Conservation (phyloP, 306 rosid species). For the Vigna mungo region DNA sequence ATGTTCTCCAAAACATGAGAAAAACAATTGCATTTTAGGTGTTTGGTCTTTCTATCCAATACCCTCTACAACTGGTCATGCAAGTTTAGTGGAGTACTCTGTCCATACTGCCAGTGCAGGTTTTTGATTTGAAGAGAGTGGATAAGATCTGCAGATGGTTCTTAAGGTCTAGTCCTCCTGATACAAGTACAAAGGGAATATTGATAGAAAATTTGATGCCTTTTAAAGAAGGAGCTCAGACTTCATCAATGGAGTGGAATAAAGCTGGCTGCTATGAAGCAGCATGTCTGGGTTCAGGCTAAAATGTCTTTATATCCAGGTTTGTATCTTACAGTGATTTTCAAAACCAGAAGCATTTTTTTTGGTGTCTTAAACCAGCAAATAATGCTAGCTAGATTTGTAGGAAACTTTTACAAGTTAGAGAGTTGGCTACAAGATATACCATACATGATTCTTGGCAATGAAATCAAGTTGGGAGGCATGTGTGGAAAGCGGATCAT, state of each 20-base stretch:
- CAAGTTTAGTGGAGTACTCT: neutral
- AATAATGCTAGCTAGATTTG: neutral
- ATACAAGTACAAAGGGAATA: neutral
- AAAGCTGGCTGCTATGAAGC: neutral
- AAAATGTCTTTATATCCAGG: neutral
- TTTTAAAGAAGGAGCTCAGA: neutral
- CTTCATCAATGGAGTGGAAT: neutral
- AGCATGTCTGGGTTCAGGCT: neutral
- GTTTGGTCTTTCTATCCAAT: neutral
- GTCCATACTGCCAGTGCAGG: neutral
- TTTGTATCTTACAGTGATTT: neutral
- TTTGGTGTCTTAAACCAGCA: neutral
- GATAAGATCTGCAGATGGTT: neutral
- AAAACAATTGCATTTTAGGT: neutral
- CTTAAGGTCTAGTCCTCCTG: neutral
- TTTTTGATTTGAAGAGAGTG: neutral
- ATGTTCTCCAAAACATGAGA: neutral
- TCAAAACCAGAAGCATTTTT: neutral
- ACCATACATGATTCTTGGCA: neutral
- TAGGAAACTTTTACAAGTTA: neutral
- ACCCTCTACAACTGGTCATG: neutral
- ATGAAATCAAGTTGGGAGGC: neutral
- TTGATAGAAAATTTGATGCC: neutral
- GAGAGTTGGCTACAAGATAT: neutral
- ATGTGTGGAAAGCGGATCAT: neutral